Percentiles rank a stretch among this genome's conserved stretches.
These are phyloP conservation scores for Thraustochytrium sp. DNA, from an alignment of 352 stramenopile species.

Conservation along the genomic window DNA sequence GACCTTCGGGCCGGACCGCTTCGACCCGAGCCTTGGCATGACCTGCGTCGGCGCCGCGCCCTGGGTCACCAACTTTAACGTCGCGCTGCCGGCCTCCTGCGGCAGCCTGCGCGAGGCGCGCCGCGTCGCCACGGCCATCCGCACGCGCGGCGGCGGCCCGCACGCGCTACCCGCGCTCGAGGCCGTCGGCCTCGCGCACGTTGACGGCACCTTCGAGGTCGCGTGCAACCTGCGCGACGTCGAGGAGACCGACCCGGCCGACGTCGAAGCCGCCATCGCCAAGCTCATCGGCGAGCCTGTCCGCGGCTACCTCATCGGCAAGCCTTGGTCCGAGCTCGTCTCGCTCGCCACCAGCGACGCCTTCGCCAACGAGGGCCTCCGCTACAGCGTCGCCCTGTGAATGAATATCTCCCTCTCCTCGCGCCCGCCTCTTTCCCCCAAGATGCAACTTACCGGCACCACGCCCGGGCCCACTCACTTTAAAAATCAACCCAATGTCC, in stretches of 20 bases:
- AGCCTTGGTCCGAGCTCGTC: neutral
- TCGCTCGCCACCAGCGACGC: no score
- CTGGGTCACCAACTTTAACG: constrained; percentile 14
- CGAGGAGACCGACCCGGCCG: neutral
- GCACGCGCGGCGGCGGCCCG: neutral
- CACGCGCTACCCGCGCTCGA: neutral
- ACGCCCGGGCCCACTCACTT: no score
- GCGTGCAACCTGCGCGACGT: neutral
- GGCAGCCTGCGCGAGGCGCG: neutral
- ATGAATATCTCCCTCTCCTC: no score
- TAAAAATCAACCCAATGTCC: no score
- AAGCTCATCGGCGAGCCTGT: neutral
- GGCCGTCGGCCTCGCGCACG: neutral
- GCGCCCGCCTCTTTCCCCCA: no score
- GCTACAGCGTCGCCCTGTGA: no score
- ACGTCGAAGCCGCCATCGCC: neutral
- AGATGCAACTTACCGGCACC: no score
- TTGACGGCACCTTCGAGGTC: neutral
- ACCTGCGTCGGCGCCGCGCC: neutral
- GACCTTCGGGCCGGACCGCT: neutral
- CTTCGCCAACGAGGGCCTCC: no score
- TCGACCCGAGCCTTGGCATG: neutral
- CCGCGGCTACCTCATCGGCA: neutral
- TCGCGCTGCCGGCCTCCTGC: neutral
- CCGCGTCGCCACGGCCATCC: neutral